Conservation (phyloP, 345 rosid genomes). For the Linum tenue region DNA sequence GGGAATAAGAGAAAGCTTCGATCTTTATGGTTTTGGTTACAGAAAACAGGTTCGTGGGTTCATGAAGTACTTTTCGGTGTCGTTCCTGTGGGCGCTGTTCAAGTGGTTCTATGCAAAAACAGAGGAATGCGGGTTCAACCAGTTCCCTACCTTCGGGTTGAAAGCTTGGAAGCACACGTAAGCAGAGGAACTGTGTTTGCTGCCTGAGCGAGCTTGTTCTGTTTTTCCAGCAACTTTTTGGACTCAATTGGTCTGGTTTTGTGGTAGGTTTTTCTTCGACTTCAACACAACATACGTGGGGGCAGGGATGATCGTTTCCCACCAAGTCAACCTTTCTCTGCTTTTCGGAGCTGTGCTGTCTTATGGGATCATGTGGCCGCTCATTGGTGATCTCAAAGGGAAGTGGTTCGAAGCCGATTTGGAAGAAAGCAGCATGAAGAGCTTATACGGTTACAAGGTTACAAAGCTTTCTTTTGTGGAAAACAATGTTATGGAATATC, state of each 20-base stretch:
- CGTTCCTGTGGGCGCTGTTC: constrained; percentile 88
- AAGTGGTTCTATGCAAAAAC: constrained; percentile 76
- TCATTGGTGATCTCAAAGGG: constrained; percentile 55
- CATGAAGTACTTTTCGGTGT: constrained; percentile 59
- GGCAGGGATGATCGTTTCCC: constrained; percentile 92
- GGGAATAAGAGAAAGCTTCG: too few relatives aligned
- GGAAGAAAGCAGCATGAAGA: constrained; percentile 69
- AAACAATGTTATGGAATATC: not conserved
- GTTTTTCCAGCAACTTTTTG: not conserved
- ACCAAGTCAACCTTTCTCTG: constrained; percentile 77
- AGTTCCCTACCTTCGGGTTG: constrained; percentile 82
- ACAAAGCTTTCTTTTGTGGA: not conserved
- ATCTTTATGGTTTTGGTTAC: constrained; percentile 13
- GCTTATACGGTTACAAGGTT: constrained; percentile 92
- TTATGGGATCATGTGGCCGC: constrained; percentile 87
- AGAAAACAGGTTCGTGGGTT: constrained; percentile 75
- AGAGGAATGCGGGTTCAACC: constrained; percentile 63
- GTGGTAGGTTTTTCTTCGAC: constrained; percentile 70
- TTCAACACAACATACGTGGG: constrained; percentile 79
- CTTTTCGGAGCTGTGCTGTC: constrained; percentile 79
- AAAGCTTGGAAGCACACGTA: constrained; percentile 86
- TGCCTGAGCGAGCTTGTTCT: not conserved
- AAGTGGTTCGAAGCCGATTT: constrained; percentile 59
- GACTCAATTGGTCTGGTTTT: not conserved
- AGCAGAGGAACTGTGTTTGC: not conserved